A percentile compares a stretch with the other conserved stretches of the same genome.
phyloP scores from a whole-genome alignment of 2,329 filamentous ascomycete species.

The Scedosporium apiospermum region DNA sequence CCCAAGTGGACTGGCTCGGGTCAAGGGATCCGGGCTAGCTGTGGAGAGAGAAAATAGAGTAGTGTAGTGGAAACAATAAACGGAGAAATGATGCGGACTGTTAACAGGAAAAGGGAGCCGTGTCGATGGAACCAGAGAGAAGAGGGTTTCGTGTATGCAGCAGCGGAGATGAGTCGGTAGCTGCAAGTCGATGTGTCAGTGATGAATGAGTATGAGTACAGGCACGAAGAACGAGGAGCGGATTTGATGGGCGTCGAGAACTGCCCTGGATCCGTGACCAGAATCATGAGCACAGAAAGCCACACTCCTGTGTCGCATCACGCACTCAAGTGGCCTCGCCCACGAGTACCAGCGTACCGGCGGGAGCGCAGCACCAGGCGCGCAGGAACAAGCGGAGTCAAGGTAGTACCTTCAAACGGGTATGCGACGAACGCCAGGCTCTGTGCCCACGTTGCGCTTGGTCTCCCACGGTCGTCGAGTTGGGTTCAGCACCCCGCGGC shows the following conservation, averaged over 20 bases:
- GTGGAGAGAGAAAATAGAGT: background rate
- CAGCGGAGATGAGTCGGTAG: slow-evolving; percentile 16
- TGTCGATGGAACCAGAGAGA: background rate
- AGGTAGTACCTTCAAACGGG: background rate
- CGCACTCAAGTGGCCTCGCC: background rate
- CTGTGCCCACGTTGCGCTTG: background rate
- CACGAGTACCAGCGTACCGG: no score
- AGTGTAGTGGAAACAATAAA: background rate
- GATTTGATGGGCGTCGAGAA: background rate
- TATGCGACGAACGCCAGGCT: background rate
- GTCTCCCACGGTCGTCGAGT: background rate
- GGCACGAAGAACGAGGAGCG: background rate
- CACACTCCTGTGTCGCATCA: background rate
- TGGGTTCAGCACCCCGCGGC: background rate
- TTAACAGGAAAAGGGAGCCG: background rate
- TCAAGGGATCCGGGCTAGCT: background rate
- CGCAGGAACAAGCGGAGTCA: background rate
- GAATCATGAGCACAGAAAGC: background rate
- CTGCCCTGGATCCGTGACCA: background rate
- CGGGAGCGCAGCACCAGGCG: no score
- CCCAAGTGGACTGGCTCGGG: background rate
- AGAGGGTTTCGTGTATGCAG: slow-evolving; percentile 18
- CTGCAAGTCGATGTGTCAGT: slow-evolving; percentile 13
- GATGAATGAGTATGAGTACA: background rate
- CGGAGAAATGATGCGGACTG: background rate